These are phyloP conservation scores for Zygosaccharomyces pseudobailii DNA, from an alignment of 1,139 yeast genomes.

Conservation along the genomic window DNA sequence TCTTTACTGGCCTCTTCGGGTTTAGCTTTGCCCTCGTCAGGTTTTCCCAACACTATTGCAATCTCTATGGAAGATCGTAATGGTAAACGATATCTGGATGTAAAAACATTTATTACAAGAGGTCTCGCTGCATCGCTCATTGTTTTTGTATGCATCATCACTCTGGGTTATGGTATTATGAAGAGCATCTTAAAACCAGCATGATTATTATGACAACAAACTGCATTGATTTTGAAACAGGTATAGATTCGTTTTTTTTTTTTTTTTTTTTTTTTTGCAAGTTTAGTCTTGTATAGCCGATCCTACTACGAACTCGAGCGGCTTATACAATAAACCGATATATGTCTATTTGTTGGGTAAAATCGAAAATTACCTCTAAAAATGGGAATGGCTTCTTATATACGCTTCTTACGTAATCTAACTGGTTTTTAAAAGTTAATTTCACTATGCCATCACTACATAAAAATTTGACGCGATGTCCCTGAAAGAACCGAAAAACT, in stretches of 20 bases:
- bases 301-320: not conserved
- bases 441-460: not conserved
- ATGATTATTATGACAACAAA: not conserved
- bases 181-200: slow-evolving; percentile 32
- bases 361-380: too few species aligned
- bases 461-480: slow-evolving; percentile 3
- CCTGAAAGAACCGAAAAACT: not conserved
- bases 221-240: not conserved
- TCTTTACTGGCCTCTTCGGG: slow-evolving; percentile 68
- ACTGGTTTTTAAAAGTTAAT: not conserved
- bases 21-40: slow-evolving; percentile 73
- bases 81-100: slow-evolving; percentile 63
- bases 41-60: slow-evolving; percentile 78
- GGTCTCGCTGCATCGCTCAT: slow-evolving; percentile 65
- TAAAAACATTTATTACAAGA: slow-evolving; percentile 59
- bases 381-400: too few species aligned
- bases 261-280: not conserved
- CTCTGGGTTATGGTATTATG: slow-evolving; percentile 68
- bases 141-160: slow-evolving; percentile 52
- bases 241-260: not conserved
- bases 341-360: too few species aligned
- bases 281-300: not conserved
- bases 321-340: not conserved
- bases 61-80: slow-evolving; percentile 70
- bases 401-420: not conserved